phyloP scores from a whole-genome alignment of 306 rosid genomes.

The Cucurbita argyrosperma region DNA sequence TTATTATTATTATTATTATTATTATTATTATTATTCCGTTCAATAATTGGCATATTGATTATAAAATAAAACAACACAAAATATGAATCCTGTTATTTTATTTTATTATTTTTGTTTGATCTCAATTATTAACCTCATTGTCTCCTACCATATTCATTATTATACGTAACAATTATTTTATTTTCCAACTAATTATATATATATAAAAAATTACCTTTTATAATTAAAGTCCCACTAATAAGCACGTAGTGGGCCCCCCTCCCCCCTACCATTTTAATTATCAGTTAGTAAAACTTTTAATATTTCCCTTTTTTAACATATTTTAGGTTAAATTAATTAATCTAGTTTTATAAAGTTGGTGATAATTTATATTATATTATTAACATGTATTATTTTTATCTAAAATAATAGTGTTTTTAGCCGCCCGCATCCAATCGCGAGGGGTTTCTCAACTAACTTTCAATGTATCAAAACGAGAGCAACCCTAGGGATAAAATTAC shows the following conservation, averaged over 20 bases:
- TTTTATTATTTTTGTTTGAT: background rate
- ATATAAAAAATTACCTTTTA: background rate
- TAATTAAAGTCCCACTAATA: constrained; percentile 11
- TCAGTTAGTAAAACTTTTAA: background rate
- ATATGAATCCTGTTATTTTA: background rate
- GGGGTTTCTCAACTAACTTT: no score
- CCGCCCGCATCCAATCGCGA: no score
- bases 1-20: background rate
- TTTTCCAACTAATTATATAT: background rate
- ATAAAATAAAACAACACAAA: background rate
- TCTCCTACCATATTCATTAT: background rate
- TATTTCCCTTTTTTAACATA: background rate
- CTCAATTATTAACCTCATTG: constrained; percentile 4
- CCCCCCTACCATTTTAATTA: background rate
- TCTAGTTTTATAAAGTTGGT: no score
- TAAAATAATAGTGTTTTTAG: no score
- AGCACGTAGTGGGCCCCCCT: constrained; percentile 11
- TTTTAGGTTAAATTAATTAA: background rate
- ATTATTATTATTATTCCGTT: background rate
- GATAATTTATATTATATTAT: no score
- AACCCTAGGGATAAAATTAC: no score
- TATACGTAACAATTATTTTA: background rate
- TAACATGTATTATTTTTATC: no score
- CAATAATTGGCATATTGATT: background rate
- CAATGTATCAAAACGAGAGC: no score